phyloP scores from a whole-genome alignment of 441 rosid genomes.

The Populus hybrid region DNA sequence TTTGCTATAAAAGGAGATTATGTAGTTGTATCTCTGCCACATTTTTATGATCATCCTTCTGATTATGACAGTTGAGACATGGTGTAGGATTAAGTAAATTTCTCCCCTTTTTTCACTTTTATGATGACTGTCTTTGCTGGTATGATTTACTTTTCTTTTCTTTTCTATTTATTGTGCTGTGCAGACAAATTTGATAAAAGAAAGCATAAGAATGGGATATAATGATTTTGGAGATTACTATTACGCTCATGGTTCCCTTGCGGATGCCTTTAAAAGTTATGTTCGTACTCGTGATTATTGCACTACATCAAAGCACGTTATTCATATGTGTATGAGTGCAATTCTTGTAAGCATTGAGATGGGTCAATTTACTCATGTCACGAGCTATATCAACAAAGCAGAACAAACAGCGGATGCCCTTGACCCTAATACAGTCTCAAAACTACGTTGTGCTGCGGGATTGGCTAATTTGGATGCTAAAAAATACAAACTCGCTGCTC shows the following conservation, averaged over 20 bases:
- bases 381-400: constrained; percentile 87
- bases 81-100: neutral
- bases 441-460: constrained; percentile 88
- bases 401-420: constrained; percentile 81
- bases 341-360: constrained; percentile 96
- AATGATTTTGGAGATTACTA: constrained; percentile 96
- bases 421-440: constrained; percentile 57
- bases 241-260: constrained; percentile 79
- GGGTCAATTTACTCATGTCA: constrained; percentile 93
- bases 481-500: constrained; percentile 97
- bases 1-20: neutral
- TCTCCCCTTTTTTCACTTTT: neutral
- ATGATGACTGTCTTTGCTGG: neutral
- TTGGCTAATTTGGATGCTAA: constrained; percentile 81
- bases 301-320: constrained; percentile 88
- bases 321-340: constrained; percentile 91
- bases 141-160: neutral
- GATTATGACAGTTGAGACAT: neutral
- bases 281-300: constrained; percentile 94
- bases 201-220: constrained; percentile 96
- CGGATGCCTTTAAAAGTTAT: constrained; percentile 87
- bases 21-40: neutral
- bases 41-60: neutral
- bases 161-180: constrained; percentile 9
- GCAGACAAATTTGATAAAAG: constrained; percentile 96